Conservation (phyloP, 768 basidiomycete genomes). For the Agrocybe pediades region DNA sequence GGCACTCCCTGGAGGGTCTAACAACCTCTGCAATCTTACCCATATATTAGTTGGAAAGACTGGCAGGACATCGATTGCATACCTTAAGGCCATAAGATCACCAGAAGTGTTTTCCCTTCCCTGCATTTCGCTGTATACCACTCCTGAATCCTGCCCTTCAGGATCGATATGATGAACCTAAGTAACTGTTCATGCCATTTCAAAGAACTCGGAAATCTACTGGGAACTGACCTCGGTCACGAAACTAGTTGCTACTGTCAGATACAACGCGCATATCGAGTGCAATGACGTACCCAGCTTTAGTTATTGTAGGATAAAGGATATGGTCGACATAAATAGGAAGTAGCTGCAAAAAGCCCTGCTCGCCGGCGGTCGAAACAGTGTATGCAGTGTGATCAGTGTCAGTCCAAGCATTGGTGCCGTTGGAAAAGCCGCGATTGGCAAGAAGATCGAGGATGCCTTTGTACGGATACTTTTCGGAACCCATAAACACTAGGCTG, state of each 20-base stretch:
- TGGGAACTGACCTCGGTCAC: slow-evolving; percentile 52
- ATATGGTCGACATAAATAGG: slow-evolving; percentile 96
- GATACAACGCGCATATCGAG: slow-evolving; percentile 1
- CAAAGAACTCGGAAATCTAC: neutral
- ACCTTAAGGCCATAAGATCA: slow-evolving; percentile 90
- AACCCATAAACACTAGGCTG: slow-evolving; percentile 93
- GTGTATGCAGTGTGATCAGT: slow-evolving; percentile 96
- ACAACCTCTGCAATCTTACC: slow-evolving; percentile 70
- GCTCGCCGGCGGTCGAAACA: slow-evolving; percentile 91
- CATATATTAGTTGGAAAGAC: neutral
- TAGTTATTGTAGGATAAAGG: slow-evolving; percentile 91
- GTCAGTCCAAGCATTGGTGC: slow-evolving; percentile 97
- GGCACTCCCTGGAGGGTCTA: slow-evolving; percentile 81
- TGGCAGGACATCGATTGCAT: slow-evolving; percentile 23
- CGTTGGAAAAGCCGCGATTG: slow-evolving; percentile 89
- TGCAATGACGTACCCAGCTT: slow-evolving; percentile 65
- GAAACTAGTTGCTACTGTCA: slow-evolving; percentile 35
- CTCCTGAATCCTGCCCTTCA: slow-evolving; percentile 90
- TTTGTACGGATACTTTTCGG: slow-evolving; percentile 94
- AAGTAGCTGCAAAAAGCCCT: slow-evolving; percentile 84
- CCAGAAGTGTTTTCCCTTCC: slow-evolving; percentile 91
- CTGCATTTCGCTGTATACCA: slow-evolving; percentile 98
- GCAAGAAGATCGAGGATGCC: slow-evolving; percentile 94
- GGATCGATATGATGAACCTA: slow-evolving; percentile 95
- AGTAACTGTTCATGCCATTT: neutral